Evolutionary conservation across 1,139 yeast species (phyloP), one percentile per base, ranked within the genome.

Genomic region (Candida sanyaensis): DNA sequence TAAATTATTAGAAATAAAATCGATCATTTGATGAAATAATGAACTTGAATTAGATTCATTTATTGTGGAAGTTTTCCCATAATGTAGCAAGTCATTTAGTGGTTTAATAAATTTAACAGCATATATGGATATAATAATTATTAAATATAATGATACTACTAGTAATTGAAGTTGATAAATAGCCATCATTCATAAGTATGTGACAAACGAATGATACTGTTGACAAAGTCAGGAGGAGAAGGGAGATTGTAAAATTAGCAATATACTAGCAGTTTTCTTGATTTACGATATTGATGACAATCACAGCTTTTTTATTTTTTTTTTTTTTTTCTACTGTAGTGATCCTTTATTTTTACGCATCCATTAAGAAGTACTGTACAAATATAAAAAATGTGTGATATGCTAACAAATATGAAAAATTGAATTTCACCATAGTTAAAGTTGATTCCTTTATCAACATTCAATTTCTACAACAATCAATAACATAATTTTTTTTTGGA

Each of bases 11-110:
- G 51, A 42, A 9, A 45, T 31, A 13, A 47, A 43, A 11, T 42
- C 41, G 36, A 50, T 37, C n/a, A 45, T 13, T 32, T 28, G 37
- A 33, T 41, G 23, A 30, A 41, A 32, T 43, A 43, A 21, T 42
- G 37, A 10, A 23, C 29, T 31, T 12, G 36, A 13, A 6, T 9
- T n/a, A 43, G 46, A 40, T 27, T 23, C 37, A 36, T 24, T 36
- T 6, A 23, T 23, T 3, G 24, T 9, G 23, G 46, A 27, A 6
- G 59, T 59, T 48, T 62, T 62, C 4, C 66, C 66, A 47, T 62
- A 59, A 13, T 51, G 48, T 17, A 61, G 49, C 30, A 62, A 47
- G 27, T 49, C 44, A 32, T 60, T 57, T 31, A 62, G 46, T 2
- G 56, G 55, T 31, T 47, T 50, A 6, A 51, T 26, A 6, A 47